Base-by-base conservation (phyloP, 108 stramenopile species). In the Poteriospumella lacustris region DNA sequence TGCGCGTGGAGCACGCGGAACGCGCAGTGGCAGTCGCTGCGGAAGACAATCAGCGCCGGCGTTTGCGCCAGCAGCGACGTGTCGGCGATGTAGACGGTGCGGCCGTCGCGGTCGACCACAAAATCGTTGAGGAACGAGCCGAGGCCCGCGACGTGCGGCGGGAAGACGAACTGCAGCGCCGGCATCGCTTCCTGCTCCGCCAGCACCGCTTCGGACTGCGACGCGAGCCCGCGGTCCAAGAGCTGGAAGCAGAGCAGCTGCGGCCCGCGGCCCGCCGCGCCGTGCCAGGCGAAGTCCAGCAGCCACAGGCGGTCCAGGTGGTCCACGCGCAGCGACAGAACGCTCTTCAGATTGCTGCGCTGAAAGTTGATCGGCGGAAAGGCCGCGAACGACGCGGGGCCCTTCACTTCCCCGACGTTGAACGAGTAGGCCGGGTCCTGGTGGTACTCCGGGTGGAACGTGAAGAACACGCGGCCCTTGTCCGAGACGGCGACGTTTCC, bases 61-160 rank as follows among this genome's bases (percentile, higher is more conserved):
- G 12, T 5, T 52, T 9, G 9, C 5, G 9, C 70, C 36, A 73
- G 44, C 26, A 73, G 26, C 26, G 40, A 42, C 9, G 70, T 73
- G 31, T 73, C 70, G 5, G 70, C 70, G 36, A 73, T 73, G 41
- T 73, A 73, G 43, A 73, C 36, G 3, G 9, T 33, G 9, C 36
- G 9, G 12, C 70, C 70, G 38, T 73, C 5, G 33, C 40, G 70
- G 36, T 56, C 47, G 5, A 73, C 70, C 31, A 26, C 26, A 73
- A 73, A 73, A 38, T 73, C 70, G 36, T 73, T 73, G 26, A 73
- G 42, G 31, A 73, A 33, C 3, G 70, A 73, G 26, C 70, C 70
- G 36, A 73, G 36, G 38, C 70, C 70, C 26, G 70, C 70, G 36
- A 73, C 41, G 5, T 73, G 9, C 9, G 12, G 3, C 9, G 70